These are phyloP conservation scores for Aureobasidium melanogenum DNA, from an alignment of 2,329 filamentous ascomycete genomes.

Conservation along the genomic window DNA sequence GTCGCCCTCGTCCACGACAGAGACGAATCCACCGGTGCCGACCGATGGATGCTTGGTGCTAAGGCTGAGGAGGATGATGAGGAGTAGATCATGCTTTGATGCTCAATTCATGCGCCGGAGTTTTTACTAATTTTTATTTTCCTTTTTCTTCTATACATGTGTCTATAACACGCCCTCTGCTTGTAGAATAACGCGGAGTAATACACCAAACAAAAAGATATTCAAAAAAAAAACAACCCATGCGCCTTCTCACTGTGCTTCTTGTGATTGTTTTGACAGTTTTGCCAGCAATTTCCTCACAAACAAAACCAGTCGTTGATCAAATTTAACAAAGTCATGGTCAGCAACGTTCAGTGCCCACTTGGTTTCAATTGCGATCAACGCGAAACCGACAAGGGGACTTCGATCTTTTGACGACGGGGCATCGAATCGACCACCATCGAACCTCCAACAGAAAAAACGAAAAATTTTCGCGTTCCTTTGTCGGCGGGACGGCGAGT, in stretches of 20 bases:
- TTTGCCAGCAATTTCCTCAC: neutral
- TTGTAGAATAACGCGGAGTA: slow-evolving; percentile 8
- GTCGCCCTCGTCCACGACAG: slow-evolving; percentile 51
- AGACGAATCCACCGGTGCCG: slow-evolving; percentile 38
- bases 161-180: slow-evolving; percentile 10
- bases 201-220: slow-evolving; percentile 8
- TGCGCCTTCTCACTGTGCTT: neutral
- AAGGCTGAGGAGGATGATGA: slow-evolving; percentile 40
- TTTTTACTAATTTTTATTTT: slow-evolving; percentile 7
- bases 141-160: slow-evolving; percentile 9
- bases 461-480: slow-evolving; percentile 8
- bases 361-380: slow-evolving; percentile 1
- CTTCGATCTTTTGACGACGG: neutral
- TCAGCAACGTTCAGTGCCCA: slow-evolving; percentile 3
- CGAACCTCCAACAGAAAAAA: neutral
- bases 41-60: slow-evolving; percentile 36
- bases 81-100: slow-evolving; percentile 28
- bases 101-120: slow-evolving; percentile 1
- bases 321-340: neutral
- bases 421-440: neutral
- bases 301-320: neutral
- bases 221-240: neutral
- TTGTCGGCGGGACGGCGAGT: neutral
- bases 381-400: neutral
- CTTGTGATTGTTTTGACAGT: neutral